Base-by-base conservation (phyloP, 768 basidiomycete species). In the Boletales sp. region DNA sequence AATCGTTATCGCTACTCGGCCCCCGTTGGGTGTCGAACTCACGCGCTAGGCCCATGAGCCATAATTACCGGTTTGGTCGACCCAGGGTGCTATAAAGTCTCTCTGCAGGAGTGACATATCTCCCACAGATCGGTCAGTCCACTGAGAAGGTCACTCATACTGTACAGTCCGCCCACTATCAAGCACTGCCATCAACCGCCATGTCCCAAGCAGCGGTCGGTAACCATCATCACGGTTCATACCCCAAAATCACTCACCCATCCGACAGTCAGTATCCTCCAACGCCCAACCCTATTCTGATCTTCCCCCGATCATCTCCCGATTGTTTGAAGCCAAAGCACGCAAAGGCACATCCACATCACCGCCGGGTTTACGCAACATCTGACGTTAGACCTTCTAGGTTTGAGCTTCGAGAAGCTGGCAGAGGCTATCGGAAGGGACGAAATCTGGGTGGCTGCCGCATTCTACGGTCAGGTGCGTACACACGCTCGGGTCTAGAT, bases 391-490 rank as follows among this genome's bases (percentile, higher is more conserved):
- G 24, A 47, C 52, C 29, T 5, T 32, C 24, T 40, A 87, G 86
- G 83, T 14, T 56, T 84, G 52, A 82, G 83, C 13, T 92, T 90
- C 53, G 86, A 82, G 49, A 71, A 79, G 35, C 79, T 92, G 55
- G 87, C 77, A 11, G 72, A 82, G 50, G 73, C 72, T 8, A 77
- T 92, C 46, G 80, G 77, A 19, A 83, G 77, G 63, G 85, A 89
- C 62, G 90, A 92, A 60, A 76, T 91, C 21, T 92, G 87, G 87
- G 75, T 90, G 21, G 89, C 89, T 4, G 81, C 89, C 7, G 82
- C 83, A 42, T 87, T 92, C 68, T 90, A 89, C 57, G 89, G 84
- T 8, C 89, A 90, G 72, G 86, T 86, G 51, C 18, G 69, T 57
- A 34, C 12, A 34, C 12, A 37, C 17, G 24, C 11, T 45, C 51